Evolutionary conservation across 768 basidiomycete genomes (phyloP), one percentile per base, ranked within the genome.

Genomic region (Termitomyces sp.): DNA sequence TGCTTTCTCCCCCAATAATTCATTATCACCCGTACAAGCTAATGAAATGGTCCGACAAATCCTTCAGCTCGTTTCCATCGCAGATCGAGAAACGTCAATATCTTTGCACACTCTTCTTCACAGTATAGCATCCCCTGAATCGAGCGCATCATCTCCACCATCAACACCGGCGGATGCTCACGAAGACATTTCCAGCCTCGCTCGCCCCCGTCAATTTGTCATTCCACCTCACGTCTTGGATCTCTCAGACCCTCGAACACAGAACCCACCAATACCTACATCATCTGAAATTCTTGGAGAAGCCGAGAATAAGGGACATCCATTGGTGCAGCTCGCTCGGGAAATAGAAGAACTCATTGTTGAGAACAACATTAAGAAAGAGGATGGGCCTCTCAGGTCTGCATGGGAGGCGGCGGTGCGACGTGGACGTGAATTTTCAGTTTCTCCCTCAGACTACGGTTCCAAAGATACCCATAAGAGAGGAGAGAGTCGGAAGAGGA

Each of bases 261-360:
- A 47, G 22, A 45, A 15, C 33, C 10, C 46, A 41, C 37, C 4
- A 24, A 28, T 9, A 39, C 37, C 42, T 7, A 26, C 47, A 15
- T 31, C 6, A 31, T 26, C 39, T 8, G n/a, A 18, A 22, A 31
- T 24, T 10, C 7, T 24, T 8, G 57, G 18, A 33, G 49, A 59
- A 39, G 41, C 45, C 12, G 44, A 37, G 39, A 29, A 48, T 12
- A 36, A 48, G 15, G 59, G 65, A 1, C 79, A 41, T 36, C 69
- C 42, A 12, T 70, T 84, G 52, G 73, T 71, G 12, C 47, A 68
- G 49, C 69, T 90, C 49, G 67, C 76, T 48, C 58, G 68, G 16
- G 87, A 87, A 69, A 85, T 91, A 77, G 81, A 86, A 68, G 75
- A 82, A 41, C 75, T 89, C 64, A 70, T 88, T 48, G 77, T 90